Base-by-base conservation (phyloP, 2,329 filamentous ascomycete species). In the Colletotrichum gigasporum region DNA sequence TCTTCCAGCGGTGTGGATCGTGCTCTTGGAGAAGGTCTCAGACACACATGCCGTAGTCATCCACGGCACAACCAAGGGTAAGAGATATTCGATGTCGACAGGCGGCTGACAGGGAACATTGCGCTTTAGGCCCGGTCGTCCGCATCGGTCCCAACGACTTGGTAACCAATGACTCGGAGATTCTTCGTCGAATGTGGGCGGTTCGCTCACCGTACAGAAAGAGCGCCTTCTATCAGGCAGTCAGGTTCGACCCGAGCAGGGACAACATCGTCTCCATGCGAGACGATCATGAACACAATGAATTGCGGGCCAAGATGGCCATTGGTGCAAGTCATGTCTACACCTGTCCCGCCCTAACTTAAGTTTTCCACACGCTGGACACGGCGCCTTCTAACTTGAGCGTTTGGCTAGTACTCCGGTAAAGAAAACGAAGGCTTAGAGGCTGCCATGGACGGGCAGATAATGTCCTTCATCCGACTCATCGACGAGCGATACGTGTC, bases 391-490 rank as follows among this genome's bases (percentile, higher is more conserved):
- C 51, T 48, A 18, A 48, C 50, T 53, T 34, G 32, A 11, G 26
- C 7, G 30, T 7, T 32, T 26, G 16, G 12, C 4, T 11, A 82
- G 82, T 87, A 87, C 68, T 81, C 82, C 2, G 85, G 85, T 34
- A 85, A 85, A 67, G 85, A 87, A 48, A 85, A 85, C 62, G 74
- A 77, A 9, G 73, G 73, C 3, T 71, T 87, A 18, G 85, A 88
- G 69, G 66, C 72, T 10, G 76, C 79, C n/a, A 79, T 88, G 56
- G 82, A 88, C 67, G 67, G 71, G 10, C 79, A 82, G 50, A 74
- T 86, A 42, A 69, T 70, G 59, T 78, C 81, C 35, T 72, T 87
- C 4, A 66, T 88, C 28, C 69, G 77, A 6, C 75, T 87, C 8
- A 80, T 88, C 56, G 77, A 81, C 51, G 69, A 67, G n/a, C 82